Conservation (phyloP, 2,329 filamentous ascomycete genomes). For the Fusarium haematococcum region DNA sequence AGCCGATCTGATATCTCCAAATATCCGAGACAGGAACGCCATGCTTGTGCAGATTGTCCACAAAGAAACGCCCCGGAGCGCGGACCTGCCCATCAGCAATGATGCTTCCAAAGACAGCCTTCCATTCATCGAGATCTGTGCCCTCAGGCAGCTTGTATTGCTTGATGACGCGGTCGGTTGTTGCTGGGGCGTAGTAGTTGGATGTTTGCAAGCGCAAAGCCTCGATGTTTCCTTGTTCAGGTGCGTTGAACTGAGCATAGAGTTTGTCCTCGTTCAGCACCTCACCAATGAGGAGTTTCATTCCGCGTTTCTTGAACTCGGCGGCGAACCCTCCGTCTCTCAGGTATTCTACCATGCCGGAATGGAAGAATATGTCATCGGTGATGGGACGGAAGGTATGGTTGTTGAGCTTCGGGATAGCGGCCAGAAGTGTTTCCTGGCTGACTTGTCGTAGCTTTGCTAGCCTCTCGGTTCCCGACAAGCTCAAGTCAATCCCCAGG, state of each 20-base stretch:
- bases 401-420: slow-evolving; percentile 53
- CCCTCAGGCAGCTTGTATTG: slow-evolving; percentile 51
- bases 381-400: slow-evolving; percentile 61
- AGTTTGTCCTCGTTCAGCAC: slow-evolving; percentile 58
- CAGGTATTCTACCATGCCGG: slow-evolving; percentile 53
- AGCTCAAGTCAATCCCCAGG: slow-evolving; percentile 43
- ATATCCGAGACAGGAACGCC: slow-evolving; percentile 50
- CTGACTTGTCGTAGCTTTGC: slow-evolving; percentile 47
- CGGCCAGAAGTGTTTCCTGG: slow-evolving; percentile 47
- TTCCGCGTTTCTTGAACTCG: slow-evolving; percentile 50
- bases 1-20: slow-evolving; percentile 57
- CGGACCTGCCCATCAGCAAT: slow-evolving; percentile 55
- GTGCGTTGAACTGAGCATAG: slow-evolving; percentile 55
- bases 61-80: slow-evolving; percentile 50
- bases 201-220: slow-evolving; percentile 52
- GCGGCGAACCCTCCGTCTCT: slow-evolving; percentile 51
- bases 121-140: slow-evolving; percentile 50
- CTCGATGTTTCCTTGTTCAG: slow-evolving; percentile 46
- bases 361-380: slow-evolving; percentile 54
- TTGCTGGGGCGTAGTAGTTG: slow-evolving; percentile 57
- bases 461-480: slow-evolving; percentile 47
- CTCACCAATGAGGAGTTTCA: slow-evolving; percentile 56
- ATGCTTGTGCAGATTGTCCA: slow-evolving; percentile 45
- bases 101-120: slow-evolving; percentile 51
- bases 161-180: slow-evolving; percentile 50